Evolutionary conservation across 2,329 filamentous ascomycete species (phyloP).

Genomic region (Sporothrix phasma): DNA sequence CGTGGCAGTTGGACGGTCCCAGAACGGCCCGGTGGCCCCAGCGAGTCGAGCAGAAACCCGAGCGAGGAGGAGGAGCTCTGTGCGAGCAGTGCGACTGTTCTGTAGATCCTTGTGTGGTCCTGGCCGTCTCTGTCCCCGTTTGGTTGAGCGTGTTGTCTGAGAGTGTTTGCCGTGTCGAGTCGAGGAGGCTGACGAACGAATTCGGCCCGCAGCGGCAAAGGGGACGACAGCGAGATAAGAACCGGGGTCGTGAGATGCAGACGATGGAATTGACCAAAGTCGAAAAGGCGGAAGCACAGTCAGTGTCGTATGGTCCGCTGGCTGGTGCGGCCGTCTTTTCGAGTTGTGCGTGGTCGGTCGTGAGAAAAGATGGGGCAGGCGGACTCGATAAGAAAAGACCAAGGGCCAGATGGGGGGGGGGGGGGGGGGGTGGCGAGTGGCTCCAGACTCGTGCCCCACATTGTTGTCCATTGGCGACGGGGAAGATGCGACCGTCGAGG

Average conservation of each 20-base stretch:
- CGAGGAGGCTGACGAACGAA: neutral
- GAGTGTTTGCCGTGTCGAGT: neutral
- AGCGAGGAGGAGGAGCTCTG: neutral
- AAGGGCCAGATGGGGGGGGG: neutral
- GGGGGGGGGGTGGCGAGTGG: neutral
- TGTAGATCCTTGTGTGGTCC: neutral
- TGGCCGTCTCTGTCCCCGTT: neutral
- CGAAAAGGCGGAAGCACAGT: neutral
- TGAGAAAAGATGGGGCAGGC: neutral
- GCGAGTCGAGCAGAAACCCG: neutral
- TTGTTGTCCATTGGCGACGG: neutral
- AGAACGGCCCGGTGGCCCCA: constrained; percentile 4
- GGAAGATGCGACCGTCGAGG: neutral
- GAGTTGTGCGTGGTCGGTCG: neutral
- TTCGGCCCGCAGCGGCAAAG: neutral
- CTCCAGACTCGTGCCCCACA: neutral
- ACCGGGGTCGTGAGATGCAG: neutral
- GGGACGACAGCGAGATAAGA: neutral
- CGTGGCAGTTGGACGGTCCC: constrained; percentile 1
- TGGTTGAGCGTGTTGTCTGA: neutral
- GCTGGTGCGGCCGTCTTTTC: neutral
- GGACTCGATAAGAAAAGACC: neutral
- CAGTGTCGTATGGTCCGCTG: neutral
- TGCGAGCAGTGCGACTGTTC: neutral
- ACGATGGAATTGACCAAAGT: neutral